These are phyloP conservation scores for Pythium sukuiense DNA, from an alignment of 352 stramenopile genomes.

Conservation along the genomic window DNA sequence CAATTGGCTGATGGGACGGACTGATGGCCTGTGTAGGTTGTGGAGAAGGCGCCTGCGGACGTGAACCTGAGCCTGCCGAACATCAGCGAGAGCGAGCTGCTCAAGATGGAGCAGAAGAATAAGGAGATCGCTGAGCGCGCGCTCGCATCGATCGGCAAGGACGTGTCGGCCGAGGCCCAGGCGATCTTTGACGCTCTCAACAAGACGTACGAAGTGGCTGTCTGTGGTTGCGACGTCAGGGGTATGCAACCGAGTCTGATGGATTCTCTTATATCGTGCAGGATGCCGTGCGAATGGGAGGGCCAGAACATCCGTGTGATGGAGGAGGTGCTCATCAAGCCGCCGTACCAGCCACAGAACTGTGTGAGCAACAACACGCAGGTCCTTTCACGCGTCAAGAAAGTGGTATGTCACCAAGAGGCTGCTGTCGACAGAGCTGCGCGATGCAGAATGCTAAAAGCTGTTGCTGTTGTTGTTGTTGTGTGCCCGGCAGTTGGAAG, in stretches of 20 bases:
- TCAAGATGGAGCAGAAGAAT: slow-evolving; percentile 75
- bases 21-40: slow-evolving; percentile 26
- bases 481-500: slow-evolving; percentile 44
- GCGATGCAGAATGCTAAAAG: neutral
- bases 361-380: slow-evolving; percentile 74
- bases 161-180: slow-evolving; percentile 68
- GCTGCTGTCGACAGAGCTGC: neutral
- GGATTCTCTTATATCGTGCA: slow-evolving; percentile 8
- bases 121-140: slow-evolving; percentile 66
- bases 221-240: neutral
- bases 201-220: slow-evolving; percentile 65
- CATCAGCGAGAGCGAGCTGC: slow-evolving; percentile 71
- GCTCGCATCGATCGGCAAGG: slow-evolving; percentile 79
- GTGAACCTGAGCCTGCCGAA: slow-evolving; percentile 43
- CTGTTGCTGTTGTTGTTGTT: neutral
- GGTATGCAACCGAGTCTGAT: neutral
- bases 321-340: slow-evolving; percentile 82
- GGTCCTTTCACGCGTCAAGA: slow-evolving; percentile 80
- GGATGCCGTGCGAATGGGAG: slow-evolving; percentile 87
- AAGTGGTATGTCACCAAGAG: slow-evolving; percentile 57
- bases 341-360: slow-evolving; percentile 78
- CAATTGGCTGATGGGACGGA: neutral
- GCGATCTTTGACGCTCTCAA: slow-evolving; percentile 87
- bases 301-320: slow-evolving; percentile 82
- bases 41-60: slow-evolving; percentile 51